Percentiles rank a stretch among this genome's conserved stretches.
phyloP scores from a whole-genome alignment of 2,329 filamentous ascomycete species.

The Clonostachys rhizophaga region DNA sequence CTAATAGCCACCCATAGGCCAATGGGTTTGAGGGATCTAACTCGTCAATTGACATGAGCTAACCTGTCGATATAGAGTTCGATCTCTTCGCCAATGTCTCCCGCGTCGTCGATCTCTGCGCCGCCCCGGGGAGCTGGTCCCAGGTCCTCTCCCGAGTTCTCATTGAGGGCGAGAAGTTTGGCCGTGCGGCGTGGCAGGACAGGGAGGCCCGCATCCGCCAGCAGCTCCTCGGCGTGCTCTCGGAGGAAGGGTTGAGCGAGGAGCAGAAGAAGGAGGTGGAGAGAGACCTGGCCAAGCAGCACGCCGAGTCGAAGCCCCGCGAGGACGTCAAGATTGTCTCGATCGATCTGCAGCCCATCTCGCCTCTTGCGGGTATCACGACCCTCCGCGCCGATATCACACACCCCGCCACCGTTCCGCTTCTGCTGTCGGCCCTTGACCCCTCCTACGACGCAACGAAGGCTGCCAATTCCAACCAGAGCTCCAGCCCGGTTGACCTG shows the following conservation, averaged over 20 bases:
- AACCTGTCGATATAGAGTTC: constrained; percentile 59
- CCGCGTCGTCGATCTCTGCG: constrained; percentile 91
- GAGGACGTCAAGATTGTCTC: constrained; percentile 88
- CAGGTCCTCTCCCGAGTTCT: constrained; percentile 91
- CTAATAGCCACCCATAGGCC: background rate
- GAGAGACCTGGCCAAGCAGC: constrained; percentile 8
- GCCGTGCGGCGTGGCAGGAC: constrained; percentile 81
- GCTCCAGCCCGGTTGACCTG: constrained; percentile 79
- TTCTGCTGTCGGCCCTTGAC: constrained; percentile 81
- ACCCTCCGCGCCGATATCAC: constrained; percentile 95
- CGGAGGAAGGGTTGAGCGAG: constrained; percentile 13
- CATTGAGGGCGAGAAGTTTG: constrained; percentile 90
- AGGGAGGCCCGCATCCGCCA: constrained; percentile 64
- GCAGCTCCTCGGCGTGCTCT: constrained; percentile 51
- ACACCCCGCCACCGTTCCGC: constrained; percentile 88
- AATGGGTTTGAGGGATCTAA: too few relatives aligned
- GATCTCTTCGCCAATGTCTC: constrained; percentile 88
- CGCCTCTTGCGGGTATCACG: constrained; percentile 84
- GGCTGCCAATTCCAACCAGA: constrained; percentile 33
- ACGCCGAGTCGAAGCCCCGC: constrained; percentile 35
- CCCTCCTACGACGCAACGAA: constrained; percentile 53
- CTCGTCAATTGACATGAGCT: background rate
- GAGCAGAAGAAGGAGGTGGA: constrained; percentile 10
- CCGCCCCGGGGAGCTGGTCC: constrained; percentile 94
- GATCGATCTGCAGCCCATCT: constrained; percentile 95